A percentile compares a stretch with the other conserved stretches of the same genome.
phyloP scores from a whole-genome alignment of 2,329 filamentous ascomycete genomes.

The Diaporthe citriasiana region DNA sequence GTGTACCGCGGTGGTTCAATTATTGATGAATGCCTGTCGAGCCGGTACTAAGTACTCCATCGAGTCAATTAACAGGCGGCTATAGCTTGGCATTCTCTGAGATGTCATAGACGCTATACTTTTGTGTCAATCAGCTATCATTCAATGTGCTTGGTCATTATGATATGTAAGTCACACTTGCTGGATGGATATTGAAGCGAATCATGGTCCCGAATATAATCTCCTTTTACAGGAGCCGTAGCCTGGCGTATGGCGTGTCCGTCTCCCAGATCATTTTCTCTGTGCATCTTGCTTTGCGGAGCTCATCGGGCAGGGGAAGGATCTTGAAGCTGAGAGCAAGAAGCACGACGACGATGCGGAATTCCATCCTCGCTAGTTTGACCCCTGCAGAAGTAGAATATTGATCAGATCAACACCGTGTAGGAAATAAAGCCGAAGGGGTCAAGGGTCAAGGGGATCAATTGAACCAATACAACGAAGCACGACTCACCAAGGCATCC shows the following conservation, averaged over 20 bases:
- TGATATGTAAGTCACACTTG: too few species aligned
- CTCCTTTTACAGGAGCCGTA: background rate
- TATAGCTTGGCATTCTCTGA: too few species aligned
- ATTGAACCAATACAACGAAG: background rate
- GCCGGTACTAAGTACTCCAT: too few species aligned
- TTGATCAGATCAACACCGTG: background rate
- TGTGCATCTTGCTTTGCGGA: constrained; percentile 10
- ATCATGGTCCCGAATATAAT: too few species aligned
- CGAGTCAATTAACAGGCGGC: too few species aligned
- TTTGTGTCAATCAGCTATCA: too few species aligned
- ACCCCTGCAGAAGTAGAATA: background rate
- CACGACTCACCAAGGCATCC: constrained; percentile 53
- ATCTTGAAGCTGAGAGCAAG: constrained; percentile 40
- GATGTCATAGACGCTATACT: too few species aligned
- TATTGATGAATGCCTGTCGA: too few species aligned
- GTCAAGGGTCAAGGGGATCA: background rate
- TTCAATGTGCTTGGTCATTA: too few species aligned
- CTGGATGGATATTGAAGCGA: too few species aligned
- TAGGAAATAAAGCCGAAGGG: background rate
- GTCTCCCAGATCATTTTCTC: constrained; percentile 28
- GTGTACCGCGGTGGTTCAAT: too few species aligned
- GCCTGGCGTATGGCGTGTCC: constrained; percentile 12
- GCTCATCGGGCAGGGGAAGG: constrained; percentile 36
- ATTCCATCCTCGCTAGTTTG: constrained; percentile 11
- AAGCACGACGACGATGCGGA: constrained; percentile 28